Percentiles rank a stretch among this genome's conserved stretches.
Evolutionary conservation across 2,329 filamentous ascomycete genomes (phyloP).

Genomic region (Ophiostoma triangulosporum): DNA sequence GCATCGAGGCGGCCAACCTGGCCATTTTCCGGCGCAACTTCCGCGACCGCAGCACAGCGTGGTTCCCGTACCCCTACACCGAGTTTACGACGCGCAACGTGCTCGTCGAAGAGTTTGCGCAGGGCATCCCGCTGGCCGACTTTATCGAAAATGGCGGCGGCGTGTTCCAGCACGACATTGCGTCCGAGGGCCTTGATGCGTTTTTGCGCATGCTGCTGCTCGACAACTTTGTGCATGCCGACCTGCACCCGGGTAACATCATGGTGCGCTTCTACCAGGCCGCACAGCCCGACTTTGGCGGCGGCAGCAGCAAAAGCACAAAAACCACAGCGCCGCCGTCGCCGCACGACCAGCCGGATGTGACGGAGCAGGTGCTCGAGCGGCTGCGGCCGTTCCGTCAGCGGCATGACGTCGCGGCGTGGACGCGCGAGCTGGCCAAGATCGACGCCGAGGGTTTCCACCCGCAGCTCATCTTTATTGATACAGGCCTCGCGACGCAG

Average conservation of each 20-base stretch:
- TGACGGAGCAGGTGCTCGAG: conserved; percentile 75
- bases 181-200: conserved; percentile 85
- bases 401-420: conserved; percentile 49
- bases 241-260: conserved; percentile 94
- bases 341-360: conserved; percentile 40
- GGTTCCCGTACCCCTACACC: conserved; percentile 88
- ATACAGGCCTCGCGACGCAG: conserved; percentile 89
- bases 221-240: conserved; percentile 95
- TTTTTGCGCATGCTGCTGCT: conserved; percentile 94
- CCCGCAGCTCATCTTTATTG: conserved; percentile 93
- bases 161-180: conserved; percentile 85
- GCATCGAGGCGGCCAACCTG: conserved; percentile 87
- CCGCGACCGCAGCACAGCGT: conserved; percentile 77
- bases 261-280: conserved; percentile 98
- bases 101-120: conserved; percentile 87
- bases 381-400: conserved; percentile 61
- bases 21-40: conserved; percentile 83
- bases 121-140: conserved; percentile 79
- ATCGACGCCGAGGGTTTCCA: conserved; percentile 81
- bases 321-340: no score
- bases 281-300: conserved; percentile 48
- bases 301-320: not conserved
- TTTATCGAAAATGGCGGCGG: conserved; percentile 89
- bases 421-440: conserved; percentile 59
- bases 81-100: conserved; percentile 89